Evolutionary conservation across 1,284 basidiomycete genomes (phyloP).

Genomic region (Inonotus obliquus): DNA sequence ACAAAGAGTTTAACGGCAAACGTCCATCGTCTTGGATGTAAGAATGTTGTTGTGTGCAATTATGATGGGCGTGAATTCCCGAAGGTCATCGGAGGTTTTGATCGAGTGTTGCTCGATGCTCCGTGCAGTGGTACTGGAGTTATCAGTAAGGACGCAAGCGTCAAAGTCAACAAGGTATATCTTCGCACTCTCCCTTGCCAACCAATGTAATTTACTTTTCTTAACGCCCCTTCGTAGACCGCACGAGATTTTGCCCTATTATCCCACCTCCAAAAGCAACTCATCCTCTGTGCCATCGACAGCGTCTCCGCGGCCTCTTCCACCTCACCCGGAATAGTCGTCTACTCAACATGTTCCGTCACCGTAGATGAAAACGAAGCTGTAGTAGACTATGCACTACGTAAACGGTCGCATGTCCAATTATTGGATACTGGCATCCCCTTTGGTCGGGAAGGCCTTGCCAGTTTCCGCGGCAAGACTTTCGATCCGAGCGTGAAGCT

Average conservation of each 20-base stretch:
- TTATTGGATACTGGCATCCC: constrained; percentile 92
- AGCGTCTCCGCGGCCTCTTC: constrained; percentile 87
- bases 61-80: constrained; percentile 98
- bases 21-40: constrained; percentile 95
- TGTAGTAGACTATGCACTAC: constrained; percentile 97
- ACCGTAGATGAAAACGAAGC: constrained; percentile 98
- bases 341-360: constrained; percentile 99
- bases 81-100: constrained; percentile 99
- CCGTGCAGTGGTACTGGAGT: constrained; percentile 99
- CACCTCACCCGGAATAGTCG: constrained; percentile 84
- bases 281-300: constrained; percentile 97
- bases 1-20: constrained; percentile 98
- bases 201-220: too few species aligned
- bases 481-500: constrained; percentile 81
- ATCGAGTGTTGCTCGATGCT: constrained; percentile 93
- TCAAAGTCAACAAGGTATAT: constrained; percentile 95
- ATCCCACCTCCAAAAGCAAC: constrained; percentile 96
- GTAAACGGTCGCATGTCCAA: constrained; percentile 92
- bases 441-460: constrained; percentile 93
- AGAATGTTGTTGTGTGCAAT: constrained; percentile 96
- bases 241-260: constrained; percentile 94
- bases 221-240: constrained; percentile 48
- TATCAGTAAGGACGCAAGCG: constrained; percentile 95
- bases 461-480: constrained; percentile 82
- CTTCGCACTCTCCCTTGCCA: neutral